phyloP scores from a whole-genome alignment of 768 basidiomycete species.

The Amanita rimosa region DNA sequence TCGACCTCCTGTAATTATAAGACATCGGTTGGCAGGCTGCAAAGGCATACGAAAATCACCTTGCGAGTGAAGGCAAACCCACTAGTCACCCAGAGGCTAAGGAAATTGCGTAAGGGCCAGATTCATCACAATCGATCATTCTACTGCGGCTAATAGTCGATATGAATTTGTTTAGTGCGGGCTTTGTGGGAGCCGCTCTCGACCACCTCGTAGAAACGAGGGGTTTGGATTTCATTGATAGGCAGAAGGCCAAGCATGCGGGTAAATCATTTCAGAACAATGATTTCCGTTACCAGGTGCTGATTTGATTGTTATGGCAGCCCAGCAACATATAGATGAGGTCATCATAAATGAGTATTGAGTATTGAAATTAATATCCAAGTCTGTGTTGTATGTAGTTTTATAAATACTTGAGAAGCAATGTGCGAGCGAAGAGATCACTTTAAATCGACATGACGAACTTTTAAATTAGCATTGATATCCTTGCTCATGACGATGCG shows the following conservation, averaged over 20 bases:
- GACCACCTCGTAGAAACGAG: constrained; percentile 47
- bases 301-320: not conserved
- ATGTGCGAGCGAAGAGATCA: too few species aligned
- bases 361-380: too few species aligned
- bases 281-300: not conserved
- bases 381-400: too few species aligned
- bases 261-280: constrained; percentile 4
- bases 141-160: not conserved
- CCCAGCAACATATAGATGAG: not conserved
- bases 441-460: too few species aligned
- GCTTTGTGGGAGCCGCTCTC: constrained; percentile 41
- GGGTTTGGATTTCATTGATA: constrained; percentile 20
- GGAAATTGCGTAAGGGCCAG: constrained; percentile 32
- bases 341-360: not conserved
- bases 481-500: too few species aligned
- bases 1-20: not conserved
- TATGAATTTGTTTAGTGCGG: constrained; percentile 29
- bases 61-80: constrained; percentile 34
- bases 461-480: too few species aligned
- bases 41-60: constrained; percentile 52
- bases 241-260: constrained; percentile 14
- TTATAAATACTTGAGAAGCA: too few species aligned
- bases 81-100: constrained; percentile 40
- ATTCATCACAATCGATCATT: not conserved
- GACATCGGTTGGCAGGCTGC: constrained; percentile 34